Conservation (phyloP, 257 asterid species). For the Mentha longifolia region DNA sequence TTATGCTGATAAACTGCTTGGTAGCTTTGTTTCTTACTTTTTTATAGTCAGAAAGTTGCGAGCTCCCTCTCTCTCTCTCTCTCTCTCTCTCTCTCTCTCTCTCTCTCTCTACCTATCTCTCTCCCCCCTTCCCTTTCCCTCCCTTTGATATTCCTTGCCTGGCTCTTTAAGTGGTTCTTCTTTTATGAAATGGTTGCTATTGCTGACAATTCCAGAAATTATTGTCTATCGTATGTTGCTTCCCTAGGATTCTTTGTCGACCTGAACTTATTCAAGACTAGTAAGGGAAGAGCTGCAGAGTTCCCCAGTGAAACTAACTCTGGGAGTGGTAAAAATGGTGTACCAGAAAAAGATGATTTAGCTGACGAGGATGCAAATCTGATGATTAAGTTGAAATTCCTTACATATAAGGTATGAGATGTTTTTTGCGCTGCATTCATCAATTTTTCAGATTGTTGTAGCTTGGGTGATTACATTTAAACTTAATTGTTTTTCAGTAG, state of each 20-base stretch:
- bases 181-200: constrained; percentile 22
- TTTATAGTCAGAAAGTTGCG: neutral
- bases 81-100: too few species aligned
- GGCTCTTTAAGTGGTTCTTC: constrained; percentile 19
- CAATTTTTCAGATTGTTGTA: constrained; percentile 7
- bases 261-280: constrained; percentile 78
- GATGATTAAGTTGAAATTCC: constrained; percentile 97
- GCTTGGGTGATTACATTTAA: neutral
- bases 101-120: too few species aligned
- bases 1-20: constrained; percentile 7
- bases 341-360: constrained; percentile 53
- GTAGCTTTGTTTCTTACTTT: neutral
- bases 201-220: constrained; percentile 18
- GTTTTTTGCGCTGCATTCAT: constrained; percentile 29
- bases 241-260: constrained; percentile 89
- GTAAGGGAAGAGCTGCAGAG: constrained; percentile 54
- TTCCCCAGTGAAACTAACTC: constrained; percentile 42
- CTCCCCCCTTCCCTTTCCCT: too few species aligned
- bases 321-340: constrained; percentile 40
- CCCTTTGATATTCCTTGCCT: neutral
- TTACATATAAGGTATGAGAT: constrained; percentile 80
- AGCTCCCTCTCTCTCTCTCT: neutral
- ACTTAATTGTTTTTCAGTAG: constrained; percentile 18
- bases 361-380: constrained; percentile 99
- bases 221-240: constrained; percentile 37